These are phyloP conservation scores for Phaeolepiota aurea DNA, from an alignment of 768 basidiomycete genomes.

Conservation along the genomic window DNA sequence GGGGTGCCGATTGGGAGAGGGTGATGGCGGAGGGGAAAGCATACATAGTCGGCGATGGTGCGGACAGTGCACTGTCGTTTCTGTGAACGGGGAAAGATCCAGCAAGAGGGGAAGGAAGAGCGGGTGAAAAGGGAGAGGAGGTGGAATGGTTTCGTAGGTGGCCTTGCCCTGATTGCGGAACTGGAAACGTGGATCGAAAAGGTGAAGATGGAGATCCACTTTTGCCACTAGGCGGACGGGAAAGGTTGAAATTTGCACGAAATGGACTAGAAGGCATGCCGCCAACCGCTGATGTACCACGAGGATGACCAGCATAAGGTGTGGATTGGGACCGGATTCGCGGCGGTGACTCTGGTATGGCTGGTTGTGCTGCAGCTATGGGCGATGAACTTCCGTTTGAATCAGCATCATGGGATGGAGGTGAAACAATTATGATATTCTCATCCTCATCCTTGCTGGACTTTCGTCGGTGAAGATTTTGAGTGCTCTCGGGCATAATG, in stretches of 20 bases:
- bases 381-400: neutral
- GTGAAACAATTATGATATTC: slow-evolving; percentile 9
- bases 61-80: too few relatives aligned
- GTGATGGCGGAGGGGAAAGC: neutral
- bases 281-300: slow-evolving; percentile 17
- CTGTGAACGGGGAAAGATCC: slow-evolving; percentile 12
- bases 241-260: slow-evolving; percentile 17
- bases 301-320: slow-evolving; percentile 12
- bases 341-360: slow-evolving; percentile 2
- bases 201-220: slow-evolving; percentile 18
- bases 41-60: slow-evolving; percentile 1
- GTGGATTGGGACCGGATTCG: slow-evolving; percentile 20
- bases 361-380: neutral
- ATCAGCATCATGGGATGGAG: slow-evolving; percentile 7
- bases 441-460: slow-evolving; percentile 34
- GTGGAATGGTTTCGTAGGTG: slow-evolving; percentile 41
- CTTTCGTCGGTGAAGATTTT: slow-evolving; percentile 32
- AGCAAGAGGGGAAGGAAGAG: slow-evolving; percentile 43
- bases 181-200: slow-evolving; percentile 21
- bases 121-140: slow-evolving; percentile 41
- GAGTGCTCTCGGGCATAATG: slow-evolving; percentile 4
- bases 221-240: slow-evolving; percentile 13
- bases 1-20: neutral
- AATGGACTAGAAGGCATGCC: slow-evolving; percentile 21
- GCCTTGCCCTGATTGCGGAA: slow-evolving; percentile 13